Evolutionary conservation across 345 rosid genomes (phyloP).

Genomic region (Gossypium sturtianum): DNA sequence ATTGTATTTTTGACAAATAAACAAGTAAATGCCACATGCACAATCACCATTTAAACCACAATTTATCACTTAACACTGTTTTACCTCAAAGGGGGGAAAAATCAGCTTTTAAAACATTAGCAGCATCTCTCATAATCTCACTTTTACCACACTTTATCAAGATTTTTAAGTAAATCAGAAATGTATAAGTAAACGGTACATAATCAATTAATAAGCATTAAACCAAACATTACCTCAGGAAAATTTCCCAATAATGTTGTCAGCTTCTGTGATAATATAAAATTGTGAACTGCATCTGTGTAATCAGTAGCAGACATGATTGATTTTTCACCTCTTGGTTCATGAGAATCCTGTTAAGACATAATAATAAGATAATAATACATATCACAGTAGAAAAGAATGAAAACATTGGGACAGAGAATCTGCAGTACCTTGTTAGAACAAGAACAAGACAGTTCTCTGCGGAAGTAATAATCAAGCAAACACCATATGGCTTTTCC

Average conservation of each 20-base stretch:
- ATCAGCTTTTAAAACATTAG: background rate
- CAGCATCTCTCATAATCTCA: background rate
- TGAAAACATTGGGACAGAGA: constrained; percentile 2
- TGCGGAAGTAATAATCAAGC: constrained; percentile 86
- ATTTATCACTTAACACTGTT: background rate
- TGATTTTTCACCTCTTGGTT: constrained; percentile 49
- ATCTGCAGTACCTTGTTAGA: constrained; percentile 39
- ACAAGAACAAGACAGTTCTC: constrained; percentile 60
- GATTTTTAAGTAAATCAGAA: background rate
- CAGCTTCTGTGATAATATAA: constrained; percentile 76
- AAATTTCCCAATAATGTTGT: constrained; percentile 70
- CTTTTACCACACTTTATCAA: background rate
- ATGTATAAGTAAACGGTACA: background rate
- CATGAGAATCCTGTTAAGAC: constrained; percentile 40
- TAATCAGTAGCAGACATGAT: constrained; percentile 58
- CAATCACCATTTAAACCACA: constrained; percentile 1
- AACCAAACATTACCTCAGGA: constrained; percentile 62
- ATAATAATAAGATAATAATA: constrained; percentile 12
- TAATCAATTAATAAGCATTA: background rate
- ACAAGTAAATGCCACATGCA: background rate
- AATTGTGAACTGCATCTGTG: constrained; percentile 79
- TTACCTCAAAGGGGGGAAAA: background rate
- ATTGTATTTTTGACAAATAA: background rate
- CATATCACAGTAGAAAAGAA: constrained; percentile 12
- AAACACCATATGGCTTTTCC: constrained; percentile 96